These are phyloP conservation scores for Neofusicoccum ribis DNA, from an alignment of 2,329 filamentous ascomycete genomes.

Conservation along the genomic window DNA sequence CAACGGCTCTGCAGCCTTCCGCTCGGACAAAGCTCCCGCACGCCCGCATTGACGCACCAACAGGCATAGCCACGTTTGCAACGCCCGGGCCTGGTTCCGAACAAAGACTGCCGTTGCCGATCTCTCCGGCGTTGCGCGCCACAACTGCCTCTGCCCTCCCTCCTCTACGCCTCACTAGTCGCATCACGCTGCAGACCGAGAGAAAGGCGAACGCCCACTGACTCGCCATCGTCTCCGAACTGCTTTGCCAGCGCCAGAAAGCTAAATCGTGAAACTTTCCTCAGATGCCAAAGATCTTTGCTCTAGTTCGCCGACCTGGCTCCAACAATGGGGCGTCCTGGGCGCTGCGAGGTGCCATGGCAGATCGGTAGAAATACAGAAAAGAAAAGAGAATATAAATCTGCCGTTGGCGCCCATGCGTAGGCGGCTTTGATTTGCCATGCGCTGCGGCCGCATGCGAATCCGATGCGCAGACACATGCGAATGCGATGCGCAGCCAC, in stretches of 20 bases:
- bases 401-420: neutral
- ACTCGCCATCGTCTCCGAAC: constrained; percentile 2
- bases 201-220: neutral
- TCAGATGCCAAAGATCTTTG: constrained; percentile 5
- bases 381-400: neutral
- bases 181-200: neutral
- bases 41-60: constrained; percentile 15
- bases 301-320: neutral
- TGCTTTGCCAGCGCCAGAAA: constrained; percentile 1
- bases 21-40: constrained; percentile 14
- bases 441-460: neutral
- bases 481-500: neutral
- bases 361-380: neutral
- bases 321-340: neutral
- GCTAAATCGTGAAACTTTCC: constrained; percentile 13
- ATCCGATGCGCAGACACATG: neutral
- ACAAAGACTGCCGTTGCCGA: constrained; percentile 17
- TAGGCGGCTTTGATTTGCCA: neutral
- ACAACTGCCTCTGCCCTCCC: neutral
- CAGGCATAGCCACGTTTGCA: constrained; percentile 17
- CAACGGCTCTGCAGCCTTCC: constrained; percentile 17
- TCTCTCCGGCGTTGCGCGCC: constrained; percentile 2
- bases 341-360: neutral
- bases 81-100: constrained; percentile 12
- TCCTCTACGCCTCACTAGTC: constrained; percentile 4